A percentile compares a stretch with the other conserved stretches of the same genome.
Conservation (phyloP, 208 protist species). For the Naegleria fowleri region DNA sequence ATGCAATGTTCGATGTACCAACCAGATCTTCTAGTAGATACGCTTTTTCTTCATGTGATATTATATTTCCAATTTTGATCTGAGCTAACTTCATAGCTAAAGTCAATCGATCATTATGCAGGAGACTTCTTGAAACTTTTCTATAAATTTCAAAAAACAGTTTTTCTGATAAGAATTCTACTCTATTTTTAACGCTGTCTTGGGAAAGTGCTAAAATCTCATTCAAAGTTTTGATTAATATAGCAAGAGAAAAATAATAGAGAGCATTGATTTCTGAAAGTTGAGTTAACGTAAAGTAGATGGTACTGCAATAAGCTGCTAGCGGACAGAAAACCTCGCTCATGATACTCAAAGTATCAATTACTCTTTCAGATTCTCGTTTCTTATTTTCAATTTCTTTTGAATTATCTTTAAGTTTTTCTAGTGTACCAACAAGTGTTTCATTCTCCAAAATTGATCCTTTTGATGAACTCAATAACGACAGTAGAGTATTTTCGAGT, state of each 20-base stretch:
- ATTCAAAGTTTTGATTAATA: constrained; percentile 85
- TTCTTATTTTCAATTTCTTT: constrained; percentile 75
- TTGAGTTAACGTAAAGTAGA: constrained; percentile 92
- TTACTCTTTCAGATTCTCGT: constrained; percentile 76
- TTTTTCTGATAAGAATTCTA: constrained; percentile 47
- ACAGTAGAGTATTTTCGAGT: constrained; percentile 91
- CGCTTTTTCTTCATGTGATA: neutral
- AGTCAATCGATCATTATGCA: constrained; percentile 82
- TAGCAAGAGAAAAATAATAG: constrained; percentile 92
- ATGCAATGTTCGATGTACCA: neutral
- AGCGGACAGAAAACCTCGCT: constrained; percentile 84
- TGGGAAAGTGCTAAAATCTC: constrained; percentile 65
- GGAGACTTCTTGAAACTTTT: constrained; percentile 76
- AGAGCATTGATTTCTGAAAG: constrained; percentile 84
- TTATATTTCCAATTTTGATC: constrained; percentile 44
- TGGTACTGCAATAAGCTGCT: constrained; percentile 65
- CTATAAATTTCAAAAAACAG: constrained; percentile 68
- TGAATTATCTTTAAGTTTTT: constrained; percentile 85
- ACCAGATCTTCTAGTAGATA: neutral
- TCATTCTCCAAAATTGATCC: constrained; percentile 96
- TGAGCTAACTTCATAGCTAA: constrained; percentile 85
- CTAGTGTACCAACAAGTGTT: constrained; percentile 81
- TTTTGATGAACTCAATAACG: constrained; percentile 78
- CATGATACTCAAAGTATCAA: constrained; percentile 71
- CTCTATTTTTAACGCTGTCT: neutral